Conservation (phyloP, 192 early-diverging fungal genomes). For the Podila epicladia region DNA sequence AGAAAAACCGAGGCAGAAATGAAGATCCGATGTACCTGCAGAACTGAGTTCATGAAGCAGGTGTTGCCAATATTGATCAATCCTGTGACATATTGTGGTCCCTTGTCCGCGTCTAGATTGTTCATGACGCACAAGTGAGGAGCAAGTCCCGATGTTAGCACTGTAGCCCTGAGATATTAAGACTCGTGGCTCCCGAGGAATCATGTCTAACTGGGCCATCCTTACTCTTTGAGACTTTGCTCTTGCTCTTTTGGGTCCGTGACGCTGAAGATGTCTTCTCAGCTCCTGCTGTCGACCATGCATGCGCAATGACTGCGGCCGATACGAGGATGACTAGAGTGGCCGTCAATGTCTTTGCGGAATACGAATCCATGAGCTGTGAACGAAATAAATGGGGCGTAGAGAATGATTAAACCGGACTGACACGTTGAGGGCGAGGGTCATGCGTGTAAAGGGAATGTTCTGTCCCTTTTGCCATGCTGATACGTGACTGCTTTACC, state of each 20-base stretch:
- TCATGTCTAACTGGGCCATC: not conserved
- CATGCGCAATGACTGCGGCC: slow-evolving; percentile 8
- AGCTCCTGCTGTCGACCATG: not conserved
- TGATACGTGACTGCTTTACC: no score
- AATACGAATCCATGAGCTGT: slow-evolving; percentile 16
- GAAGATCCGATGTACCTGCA: slow-evolving; percentile 62
- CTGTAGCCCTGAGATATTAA: not conserved
- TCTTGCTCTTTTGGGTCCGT: not conserved
- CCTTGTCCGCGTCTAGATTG: not conserved
- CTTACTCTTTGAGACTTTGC: not conserved
- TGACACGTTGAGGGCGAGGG: no score
- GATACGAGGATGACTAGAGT: slow-evolving; percentile 17
- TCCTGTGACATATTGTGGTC: slow-evolving; percentile 55
- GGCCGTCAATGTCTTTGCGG: slow-evolving; percentile 18
- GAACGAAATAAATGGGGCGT: no score
- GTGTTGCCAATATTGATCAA: slow-evolving; percentile 88
- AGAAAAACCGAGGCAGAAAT: not conserved
- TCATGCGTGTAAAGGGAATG: no score
- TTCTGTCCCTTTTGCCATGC: no score
- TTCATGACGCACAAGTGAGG: not conserved
- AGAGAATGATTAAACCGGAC: no score
- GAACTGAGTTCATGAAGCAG: slow-evolving; percentile 87
- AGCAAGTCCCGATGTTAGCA: not conserved
- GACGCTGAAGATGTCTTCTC: not conserved
- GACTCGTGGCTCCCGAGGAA: not conserved